phyloP scores from a whole-genome alignment of 1,284 basidiomycete species.

The Trichosporon sp. region DNA sequence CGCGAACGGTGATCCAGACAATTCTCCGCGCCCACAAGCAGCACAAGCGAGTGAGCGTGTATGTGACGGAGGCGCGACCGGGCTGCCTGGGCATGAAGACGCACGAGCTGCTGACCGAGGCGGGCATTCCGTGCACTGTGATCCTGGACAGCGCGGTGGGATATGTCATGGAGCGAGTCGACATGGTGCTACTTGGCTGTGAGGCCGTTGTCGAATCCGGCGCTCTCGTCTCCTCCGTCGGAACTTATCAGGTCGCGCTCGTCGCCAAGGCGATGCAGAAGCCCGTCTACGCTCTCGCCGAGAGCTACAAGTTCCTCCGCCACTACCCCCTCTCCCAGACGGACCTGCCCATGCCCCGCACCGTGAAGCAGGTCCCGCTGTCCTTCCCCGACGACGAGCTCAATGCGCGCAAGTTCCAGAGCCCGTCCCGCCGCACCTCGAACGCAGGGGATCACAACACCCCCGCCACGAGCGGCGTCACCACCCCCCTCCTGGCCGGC shows the following conservation, averaged over 20 bases:
- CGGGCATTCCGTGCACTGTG: slow-evolving; percentile 88
- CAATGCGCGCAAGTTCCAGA: slow-evolving; percentile 6
- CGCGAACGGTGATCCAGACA: slow-evolving; percentile 90
- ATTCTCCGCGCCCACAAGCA: slow-evolving; percentile 76
- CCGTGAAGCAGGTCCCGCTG: slow-evolving; percentile 19
- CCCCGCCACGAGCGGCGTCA: slow-evolving; percentile 7
- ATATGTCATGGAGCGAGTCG: slow-evolving; percentile 92
- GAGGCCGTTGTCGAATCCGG: slow-evolving; percentile 95
- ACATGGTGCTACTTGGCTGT: slow-evolving; percentile 91
- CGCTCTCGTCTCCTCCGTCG: slow-evolving; percentile 60
- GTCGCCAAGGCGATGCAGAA: slow-evolving; percentile 91
- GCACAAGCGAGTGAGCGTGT: slow-evolving; percentile 90
- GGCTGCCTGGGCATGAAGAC: slow-evolving; percentile 60
- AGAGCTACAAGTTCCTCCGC: slow-evolving; percentile 97
- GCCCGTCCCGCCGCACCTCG: slow-evolving; percentile 12
- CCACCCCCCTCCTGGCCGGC: background rate
- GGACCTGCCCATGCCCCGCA: slow-evolving; percentile 63
- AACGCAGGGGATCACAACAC: background rate
- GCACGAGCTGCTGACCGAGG: slow-evolving; percentile 71
- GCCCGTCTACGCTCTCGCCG: slow-evolving; percentile 93
- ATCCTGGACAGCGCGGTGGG: slow-evolving; percentile 94
- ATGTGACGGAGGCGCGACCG: slow-evolving; percentile 65
- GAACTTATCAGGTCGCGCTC: slow-evolving; percentile 93
- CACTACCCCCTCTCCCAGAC: slow-evolving; percentile 94
- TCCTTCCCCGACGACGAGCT: slow-evolving; percentile 25